Evolutionary conservation across 1,284 basidiomycete genomes (phyloP).

Genomic region (Meira miltonrushii): DNA sequence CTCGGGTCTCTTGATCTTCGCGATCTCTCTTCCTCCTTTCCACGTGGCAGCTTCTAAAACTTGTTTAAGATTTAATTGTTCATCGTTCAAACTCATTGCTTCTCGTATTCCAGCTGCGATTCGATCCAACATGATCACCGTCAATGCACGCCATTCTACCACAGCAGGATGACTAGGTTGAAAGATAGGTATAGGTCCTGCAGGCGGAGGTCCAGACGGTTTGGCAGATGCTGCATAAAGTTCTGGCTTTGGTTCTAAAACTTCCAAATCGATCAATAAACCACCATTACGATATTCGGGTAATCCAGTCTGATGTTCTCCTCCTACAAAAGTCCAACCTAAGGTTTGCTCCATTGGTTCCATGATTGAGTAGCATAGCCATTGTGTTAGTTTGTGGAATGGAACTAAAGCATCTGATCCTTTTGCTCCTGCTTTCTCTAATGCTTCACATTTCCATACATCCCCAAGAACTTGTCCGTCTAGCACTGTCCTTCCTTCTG

Average conservation of each 20-base stretch:
- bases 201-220: conserved; percentile 55
- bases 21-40: conserved; percentile 86
- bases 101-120: conserved; percentile 21
- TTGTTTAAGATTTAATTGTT: conserved; percentile 70
- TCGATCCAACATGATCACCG: conserved; percentile 69
- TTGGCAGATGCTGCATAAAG: conserved; percentile 56
- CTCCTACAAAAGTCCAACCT: conserved; percentile 69
- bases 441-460: conserved; percentile 65
- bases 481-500: conserved; percentile 63
- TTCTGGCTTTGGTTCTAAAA: conserved; percentile 22
- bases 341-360: conserved; percentile 54
- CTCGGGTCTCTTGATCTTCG: conserved; percentile 67
- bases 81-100: conserved; percentile 48
- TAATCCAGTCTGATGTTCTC: conserved; percentile 65
- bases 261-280: conserved; percentile 73
- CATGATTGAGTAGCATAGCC: conserved; percentile 56
- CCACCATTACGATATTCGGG: conserved; percentile 57
- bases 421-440: conserved; percentile 2
- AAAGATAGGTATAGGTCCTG: conserved; percentile 55
- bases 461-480: conserved; percentile 72
- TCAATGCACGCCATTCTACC: conserved; percentile 91
- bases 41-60: conserved; percentile 89
- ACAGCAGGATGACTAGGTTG: conserved; percentile 78
- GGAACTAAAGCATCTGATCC: conserved; percentile 62
- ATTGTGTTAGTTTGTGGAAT: conserved; percentile 88